Conservation (phyloP, 1,284 basidiomycete genomes). For the Microbotryum intermedium region DNA sequence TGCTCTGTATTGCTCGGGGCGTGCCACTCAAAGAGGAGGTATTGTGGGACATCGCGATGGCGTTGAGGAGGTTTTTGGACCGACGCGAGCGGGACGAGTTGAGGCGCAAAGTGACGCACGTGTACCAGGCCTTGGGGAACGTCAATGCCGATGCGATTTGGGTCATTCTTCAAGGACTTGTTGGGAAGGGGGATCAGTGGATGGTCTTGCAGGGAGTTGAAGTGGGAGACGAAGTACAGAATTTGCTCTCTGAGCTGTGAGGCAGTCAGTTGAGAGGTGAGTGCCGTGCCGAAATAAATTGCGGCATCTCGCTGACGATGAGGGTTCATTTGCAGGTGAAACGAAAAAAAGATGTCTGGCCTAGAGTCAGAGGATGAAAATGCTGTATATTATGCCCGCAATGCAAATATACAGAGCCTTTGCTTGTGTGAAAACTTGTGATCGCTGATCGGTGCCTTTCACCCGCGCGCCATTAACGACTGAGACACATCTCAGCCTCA, state of each 20-base stretch:
- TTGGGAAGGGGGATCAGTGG: background rate
- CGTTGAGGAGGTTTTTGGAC: conserved; percentile 66
- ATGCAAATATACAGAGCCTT: too few species aligned
- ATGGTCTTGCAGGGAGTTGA: background rate
- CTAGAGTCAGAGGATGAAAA: too few species aligned
- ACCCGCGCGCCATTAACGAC: too few species aligned
- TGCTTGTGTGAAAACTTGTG: too few species aligned
- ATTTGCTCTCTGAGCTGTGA: background rate
- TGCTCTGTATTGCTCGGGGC: conserved; percentile 53
- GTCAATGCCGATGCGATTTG: conserved; percentile 72
- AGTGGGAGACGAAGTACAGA: background rate
- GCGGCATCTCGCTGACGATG: too few species aligned
- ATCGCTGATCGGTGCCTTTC: too few species aligned
- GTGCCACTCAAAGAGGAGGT: conserved; percentile 61
- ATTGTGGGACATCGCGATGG: conserved; percentile 66
- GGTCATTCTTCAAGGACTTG: conserved; percentile 53
- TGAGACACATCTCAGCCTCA: too few species aligned
- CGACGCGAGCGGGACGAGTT: conserved; percentile 59
- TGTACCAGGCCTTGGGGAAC: conserved; percentile 55
- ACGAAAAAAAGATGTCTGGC: too few species aligned
- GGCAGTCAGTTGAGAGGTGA: too few species aligned
- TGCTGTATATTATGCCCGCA: too few species aligned
- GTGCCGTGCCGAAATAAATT: too few species aligned
- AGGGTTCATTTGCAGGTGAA: too few species aligned
- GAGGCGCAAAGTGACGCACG: conserved; percentile 53